Evolutionary conservation across 192 early-diverging fungal species (phyloP).

Genomic region (Physocladia obscura): DNA sequence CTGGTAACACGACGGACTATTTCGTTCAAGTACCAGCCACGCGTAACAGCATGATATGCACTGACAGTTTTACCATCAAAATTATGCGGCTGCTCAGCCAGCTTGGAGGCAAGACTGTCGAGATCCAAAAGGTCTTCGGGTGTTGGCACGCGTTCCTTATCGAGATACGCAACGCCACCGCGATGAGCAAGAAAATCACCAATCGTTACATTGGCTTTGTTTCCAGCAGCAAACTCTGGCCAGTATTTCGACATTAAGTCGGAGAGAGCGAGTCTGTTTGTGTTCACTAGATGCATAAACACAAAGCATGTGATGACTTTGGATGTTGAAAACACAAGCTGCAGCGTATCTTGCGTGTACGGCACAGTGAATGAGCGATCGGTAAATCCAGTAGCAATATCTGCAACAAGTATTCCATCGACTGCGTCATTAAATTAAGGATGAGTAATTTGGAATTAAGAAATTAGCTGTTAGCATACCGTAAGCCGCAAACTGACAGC

Average conservation of each 20-base stretch:
- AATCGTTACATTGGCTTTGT: slow-evolving; percentile 66
- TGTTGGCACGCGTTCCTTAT: slow-evolving; percentile 39
- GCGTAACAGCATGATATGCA: slow-evolving; percentile 63
- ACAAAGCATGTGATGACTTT: slow-evolving; percentile 61
- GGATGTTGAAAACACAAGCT: slow-evolving; percentile 63
- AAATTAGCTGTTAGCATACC: neutral
- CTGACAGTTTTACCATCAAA: slow-evolving; percentile 54
- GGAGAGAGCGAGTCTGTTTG: slow-evolving; percentile 50
- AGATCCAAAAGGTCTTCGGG: slow-evolving; percentile 50
- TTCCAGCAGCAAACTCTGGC: slow-evolving; percentile 72
- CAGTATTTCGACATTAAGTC: slow-evolving; percentile 58
- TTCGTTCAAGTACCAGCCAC: slow-evolving; percentile 75
- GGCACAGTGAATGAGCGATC: slow-evolving; percentile 33
- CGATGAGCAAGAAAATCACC: slow-evolving; percentile 61
- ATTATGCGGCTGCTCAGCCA: slow-evolving; percentile 65
- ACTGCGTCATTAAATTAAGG: neutral
- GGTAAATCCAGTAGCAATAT: slow-evolving; percentile 58
- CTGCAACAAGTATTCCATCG: slow-evolving; percentile 47
- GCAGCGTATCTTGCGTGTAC: slow-evolving; percentile 58
- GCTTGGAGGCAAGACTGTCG: slow-evolving; percentile 46
- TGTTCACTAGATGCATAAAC: slow-evolving; percentile 58
- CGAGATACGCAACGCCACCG: slow-evolving; percentile 66
- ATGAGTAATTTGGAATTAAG: neutral
- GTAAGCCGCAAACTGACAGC: slow-evolving; percentile 50
- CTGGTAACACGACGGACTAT: slow-evolving; percentile 61